These are phyloP conservation scores for Kalanchoe fedtschenkoi DNA, from an alignment of 164 flowering plant species.

Conservation along the genomic window DNA sequence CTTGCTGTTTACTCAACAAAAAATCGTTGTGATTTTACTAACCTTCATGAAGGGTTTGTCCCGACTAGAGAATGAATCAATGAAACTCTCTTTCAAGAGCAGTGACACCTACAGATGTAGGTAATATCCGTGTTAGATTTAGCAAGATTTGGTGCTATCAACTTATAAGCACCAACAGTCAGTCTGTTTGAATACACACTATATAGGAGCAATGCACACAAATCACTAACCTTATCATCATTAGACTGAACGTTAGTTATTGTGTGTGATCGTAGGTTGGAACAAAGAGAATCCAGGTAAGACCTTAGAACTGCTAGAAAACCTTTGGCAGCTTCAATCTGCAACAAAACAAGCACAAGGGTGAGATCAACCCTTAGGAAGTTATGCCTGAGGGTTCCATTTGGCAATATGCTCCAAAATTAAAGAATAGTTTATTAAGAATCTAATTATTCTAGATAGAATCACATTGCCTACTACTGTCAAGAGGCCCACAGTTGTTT, in stretches of 20 bases:
- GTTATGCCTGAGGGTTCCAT: background rate
- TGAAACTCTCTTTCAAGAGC: constrained; percentile 93
- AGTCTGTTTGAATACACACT: background rate
- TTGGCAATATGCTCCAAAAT: too few species aligned
- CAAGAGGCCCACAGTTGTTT: background rate
- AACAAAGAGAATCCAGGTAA: constrained; percentile 83
- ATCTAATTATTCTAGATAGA: too few species aligned
- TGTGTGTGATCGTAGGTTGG: constrained; percentile 87
- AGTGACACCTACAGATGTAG: constrained; percentile 60
- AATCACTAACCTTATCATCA: constrained; percentile 73
- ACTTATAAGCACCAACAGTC: background rate
- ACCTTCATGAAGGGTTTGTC: constrained; percentile 96
- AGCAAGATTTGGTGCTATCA: background rate
- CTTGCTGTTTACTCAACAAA: too few species aligned
- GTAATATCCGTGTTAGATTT: background rate
- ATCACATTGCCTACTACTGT: too few species aligned
- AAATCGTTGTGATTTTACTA: constrained; percentile 8
- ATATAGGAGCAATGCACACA: background rate
- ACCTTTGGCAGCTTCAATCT: constrained; percentile 89
- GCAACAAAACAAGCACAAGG: constrained; percentile 6
- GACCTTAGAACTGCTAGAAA: constrained; percentile 61
- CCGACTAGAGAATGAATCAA: constrained; percentile 79
- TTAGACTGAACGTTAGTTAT: constrained; percentile 96
- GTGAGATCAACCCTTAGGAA: background rate
- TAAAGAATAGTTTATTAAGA: too few species aligned